Evolutionary conservation across 202 grass and related monocot genomes (phyloP).

Genomic region (Digitaria exilis): DNA sequence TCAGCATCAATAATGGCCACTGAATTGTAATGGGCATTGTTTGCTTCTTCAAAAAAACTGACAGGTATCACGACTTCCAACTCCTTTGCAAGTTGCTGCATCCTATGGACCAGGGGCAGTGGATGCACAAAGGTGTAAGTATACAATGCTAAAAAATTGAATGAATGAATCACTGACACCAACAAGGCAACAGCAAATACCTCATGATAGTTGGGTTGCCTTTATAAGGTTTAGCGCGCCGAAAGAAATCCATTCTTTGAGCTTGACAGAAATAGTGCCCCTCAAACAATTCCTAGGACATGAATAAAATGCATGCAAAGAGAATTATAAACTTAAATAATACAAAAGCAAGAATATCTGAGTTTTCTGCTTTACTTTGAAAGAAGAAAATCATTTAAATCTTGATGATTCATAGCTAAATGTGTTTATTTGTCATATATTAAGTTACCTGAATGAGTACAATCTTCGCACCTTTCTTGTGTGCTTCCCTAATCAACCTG

Average conservation of each 20-base stretch:
- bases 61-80: slow-evolving; percentile 90
- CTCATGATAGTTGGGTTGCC: slow-evolving; percentile 86
- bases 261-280: slow-evolving; percentile 97
- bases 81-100: slow-evolving; percentile 92
- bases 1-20: slow-evolving; percentile 91
- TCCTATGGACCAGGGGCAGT: slow-evolving; percentile 39
- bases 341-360: neutral
- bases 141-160: slow-evolving; percentile 1
- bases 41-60: slow-evolving; percentile 95
- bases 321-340: neutral
- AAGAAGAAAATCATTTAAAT: neutral
- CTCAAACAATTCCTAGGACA: slow-evolving; percentile 87
- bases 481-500: slow-evolving; percentile 94
- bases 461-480: slow-evolving; percentile 84
- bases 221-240: slow-evolving; percentile 83
- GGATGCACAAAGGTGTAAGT: neutral
- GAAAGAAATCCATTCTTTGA: slow-evolving; percentile 86
- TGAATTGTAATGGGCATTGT: slow-evolving; percentile 98
- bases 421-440: neutral
- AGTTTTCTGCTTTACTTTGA: neutral
- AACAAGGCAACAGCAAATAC: slow-evolving; percentile 52
- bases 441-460: slow-evolving; percentile 82
- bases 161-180: neutral
- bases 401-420: neutral
- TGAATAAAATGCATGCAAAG: neutral